These are phyloP conservation scores for Exophiala alcalophila DNA, from an alignment of 2,329 filamentous ascomycete species.

Conservation along the genomic window DNA sequence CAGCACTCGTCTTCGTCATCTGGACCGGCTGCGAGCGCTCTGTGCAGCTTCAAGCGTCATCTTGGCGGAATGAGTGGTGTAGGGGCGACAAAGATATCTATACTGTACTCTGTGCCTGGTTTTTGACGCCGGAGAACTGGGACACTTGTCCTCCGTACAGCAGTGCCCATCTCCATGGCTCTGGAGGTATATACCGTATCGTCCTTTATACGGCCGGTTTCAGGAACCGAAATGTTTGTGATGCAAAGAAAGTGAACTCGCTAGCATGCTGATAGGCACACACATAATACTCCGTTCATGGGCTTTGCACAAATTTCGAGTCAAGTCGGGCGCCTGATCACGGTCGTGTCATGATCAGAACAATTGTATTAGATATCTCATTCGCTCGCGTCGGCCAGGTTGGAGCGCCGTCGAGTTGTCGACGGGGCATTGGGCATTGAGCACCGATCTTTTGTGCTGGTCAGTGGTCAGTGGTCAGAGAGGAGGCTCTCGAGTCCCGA, in stretches of 20 bases:
- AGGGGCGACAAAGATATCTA: conserved; percentile 4
- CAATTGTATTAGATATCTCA: neutral
- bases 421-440: no score
- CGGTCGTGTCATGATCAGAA: no score
- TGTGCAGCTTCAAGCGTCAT: conserved; percentile 2
- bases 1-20: conserved; percentile 12
- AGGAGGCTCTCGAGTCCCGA: no score
- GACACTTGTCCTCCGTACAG: conserved; percentile 1
- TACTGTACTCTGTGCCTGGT: conserved; percentile 11
- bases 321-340: no score
- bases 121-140: conserved; percentile 2
- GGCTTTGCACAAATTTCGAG: no score
- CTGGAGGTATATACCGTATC: neutral
- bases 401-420: no score
- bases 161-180: no score
- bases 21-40: conserved; percentile 6
- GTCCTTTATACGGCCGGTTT: no score
- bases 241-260: conserved; percentile 4
- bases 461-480: no score
- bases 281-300: no score
- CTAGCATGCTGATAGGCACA: neutral
- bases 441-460: no score
- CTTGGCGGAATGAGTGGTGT: conserved; percentile 21
- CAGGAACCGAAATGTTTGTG: conserved; percentile 15
- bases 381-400: conserved; percentile 1